These are phyloP conservation scores for Epichloe scottii DNA, from an alignment of 2,329 filamentous ascomycete species.

Conservation along the genomic window DNA sequence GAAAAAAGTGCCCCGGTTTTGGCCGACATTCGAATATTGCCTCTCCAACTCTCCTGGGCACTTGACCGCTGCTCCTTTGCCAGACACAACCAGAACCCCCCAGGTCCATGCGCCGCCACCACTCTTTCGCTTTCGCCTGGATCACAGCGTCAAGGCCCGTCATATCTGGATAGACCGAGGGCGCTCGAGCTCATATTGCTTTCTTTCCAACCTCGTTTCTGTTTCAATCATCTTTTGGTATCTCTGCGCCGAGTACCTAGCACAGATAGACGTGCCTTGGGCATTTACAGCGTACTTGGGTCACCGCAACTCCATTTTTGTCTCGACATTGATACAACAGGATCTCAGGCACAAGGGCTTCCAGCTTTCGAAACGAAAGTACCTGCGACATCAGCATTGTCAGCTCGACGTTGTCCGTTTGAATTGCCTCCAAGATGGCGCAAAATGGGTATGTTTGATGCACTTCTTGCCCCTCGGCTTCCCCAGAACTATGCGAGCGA, in stretches of 20 bases:
- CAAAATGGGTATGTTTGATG: conserved; percentile 18
- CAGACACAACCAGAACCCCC: background rate
- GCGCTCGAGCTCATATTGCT: background rate
- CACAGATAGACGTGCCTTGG: background rate
- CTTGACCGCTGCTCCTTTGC: conserved; percentile 4
- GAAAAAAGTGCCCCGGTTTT: background rate
- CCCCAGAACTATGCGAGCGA: background rate
- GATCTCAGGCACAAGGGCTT: background rate
- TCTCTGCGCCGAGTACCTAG: background rate
- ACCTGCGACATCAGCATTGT: background rate
- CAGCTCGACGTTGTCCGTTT: conserved; percentile 1
- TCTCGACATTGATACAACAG: background rate
- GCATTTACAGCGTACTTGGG: background rate
- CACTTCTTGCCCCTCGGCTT: background rate
- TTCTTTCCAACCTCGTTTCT: background rate
- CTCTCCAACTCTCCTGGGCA: background rate
- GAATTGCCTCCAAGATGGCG: conserved; percentile 17
- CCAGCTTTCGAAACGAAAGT: background rate
- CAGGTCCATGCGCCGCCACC: conserved; percentile 6
- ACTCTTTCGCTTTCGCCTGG: conserved; percentile 1
- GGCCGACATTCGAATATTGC: background rate
- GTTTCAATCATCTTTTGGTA: background rate
- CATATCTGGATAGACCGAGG: background rate
- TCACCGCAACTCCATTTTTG: background rate
- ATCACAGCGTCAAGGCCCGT: background rate